These are phyloP conservation scores for Maudiozyma serrabonitensis DNA, from an alignment of 805 yeast genomes.

Conservation along the genomic window DNA sequence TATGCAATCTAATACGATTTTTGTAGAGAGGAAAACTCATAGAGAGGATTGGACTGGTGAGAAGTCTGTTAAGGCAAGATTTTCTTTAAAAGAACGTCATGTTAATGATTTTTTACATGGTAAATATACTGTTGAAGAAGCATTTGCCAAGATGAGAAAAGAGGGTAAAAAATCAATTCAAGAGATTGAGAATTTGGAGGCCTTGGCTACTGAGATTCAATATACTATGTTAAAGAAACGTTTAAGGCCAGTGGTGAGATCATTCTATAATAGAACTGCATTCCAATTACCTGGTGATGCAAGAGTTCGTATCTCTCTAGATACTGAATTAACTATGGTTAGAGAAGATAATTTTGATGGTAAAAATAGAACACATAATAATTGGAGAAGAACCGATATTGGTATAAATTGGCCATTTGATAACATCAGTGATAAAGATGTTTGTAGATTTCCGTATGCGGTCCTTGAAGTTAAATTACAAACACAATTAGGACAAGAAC, in stretches of 20 bases:
- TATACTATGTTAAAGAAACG: slow-evolving; percentile 76
- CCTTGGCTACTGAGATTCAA: slow-evolving; percentile 87
- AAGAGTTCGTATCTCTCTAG: slow-evolving; percentile 94
- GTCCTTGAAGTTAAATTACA: slow-evolving; percentile 94
- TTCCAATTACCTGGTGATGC: slow-evolving; percentile 99
- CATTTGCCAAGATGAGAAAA: slow-evolving; percentile 82
- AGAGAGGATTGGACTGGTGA: slow-evolving; percentile 99
- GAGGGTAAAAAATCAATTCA: slow-evolving; percentile 81
- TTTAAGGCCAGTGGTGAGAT: slow-evolving; percentile 88
- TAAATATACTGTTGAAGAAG: slow-evolving; percentile 76
- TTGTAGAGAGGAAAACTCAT: slow-evolving; percentile 95
- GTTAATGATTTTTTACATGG: slow-evolving; percentile 81
- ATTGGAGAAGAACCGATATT: slow-evolving; percentile 98
- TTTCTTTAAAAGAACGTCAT: slow-evolving; percentile 82
- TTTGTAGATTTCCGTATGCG: slow-evolving; percentile 93
- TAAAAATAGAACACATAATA: slow-evolving; percentile 73
- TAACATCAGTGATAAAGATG: slow-evolving; percentile 75
- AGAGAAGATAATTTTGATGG: slow-evolving; percentile 98
- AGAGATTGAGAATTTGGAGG: slow-evolving; percentile 87
- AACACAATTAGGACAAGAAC: slow-evolving; percentile 97
- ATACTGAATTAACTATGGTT: slow-evolving; percentile 93
- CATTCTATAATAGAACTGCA: slow-evolving; percentile 96
- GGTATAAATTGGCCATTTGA: slow-evolving; percentile 94
- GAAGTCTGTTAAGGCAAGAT: slow-evolving; percentile 96
- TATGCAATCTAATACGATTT: slow-evolving; percentile 83